phyloP scores from a whole-genome alignment of 2,329 filamentous ascomycete genomes.

The Aspergillus luchuensis region DNA sequence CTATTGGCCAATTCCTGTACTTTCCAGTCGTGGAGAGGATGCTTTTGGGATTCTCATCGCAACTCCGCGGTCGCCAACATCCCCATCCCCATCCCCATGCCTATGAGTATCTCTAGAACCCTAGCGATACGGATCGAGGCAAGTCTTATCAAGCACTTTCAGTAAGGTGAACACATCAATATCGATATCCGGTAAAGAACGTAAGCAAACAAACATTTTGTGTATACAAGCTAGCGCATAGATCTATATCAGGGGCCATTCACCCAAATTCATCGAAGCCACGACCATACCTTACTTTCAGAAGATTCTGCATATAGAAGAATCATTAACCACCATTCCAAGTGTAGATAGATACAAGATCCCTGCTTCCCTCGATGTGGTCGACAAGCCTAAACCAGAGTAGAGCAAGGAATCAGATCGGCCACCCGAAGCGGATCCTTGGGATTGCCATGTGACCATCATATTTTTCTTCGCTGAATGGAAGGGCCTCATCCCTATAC shows the following conservation, averaged over 20 bases:
- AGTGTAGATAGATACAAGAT: not conserved
- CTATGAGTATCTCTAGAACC: not conserved
- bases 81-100: not conserved
- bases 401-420: slow-evolving; percentile 10
- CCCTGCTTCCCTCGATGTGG: not conserved
- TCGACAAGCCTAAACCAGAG: not conserved
- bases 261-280: not conserved
- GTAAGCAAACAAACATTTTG: not conserved
- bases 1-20: slow-evolving; percentile 14
- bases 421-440: slow-evolving; percentile 8
- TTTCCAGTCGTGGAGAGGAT: not conserved
- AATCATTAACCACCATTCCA: not conserved
- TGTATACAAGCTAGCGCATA: not conserved
- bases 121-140: not conserved
- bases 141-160: not conserved
- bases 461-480: slow-evolving; percentile 9
- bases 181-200: not conserved
- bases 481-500: slow-evolving; percentile 6
- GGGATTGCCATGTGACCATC: slow-evolving; percentile 18
- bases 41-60: not conserved
- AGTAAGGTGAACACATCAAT: not conserved
- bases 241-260: not conserved
- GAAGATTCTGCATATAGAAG: not conserved
- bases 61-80: not conserved
- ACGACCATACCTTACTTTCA: not conserved